Percentiles rank a stretch among this genome's conserved stretches.
These are phyloP conservation scores for Ascochyta pisi DNA, from an alignment of 2,329 filamentous ascomycete genomes.

Conservation along the genomic window DNA sequence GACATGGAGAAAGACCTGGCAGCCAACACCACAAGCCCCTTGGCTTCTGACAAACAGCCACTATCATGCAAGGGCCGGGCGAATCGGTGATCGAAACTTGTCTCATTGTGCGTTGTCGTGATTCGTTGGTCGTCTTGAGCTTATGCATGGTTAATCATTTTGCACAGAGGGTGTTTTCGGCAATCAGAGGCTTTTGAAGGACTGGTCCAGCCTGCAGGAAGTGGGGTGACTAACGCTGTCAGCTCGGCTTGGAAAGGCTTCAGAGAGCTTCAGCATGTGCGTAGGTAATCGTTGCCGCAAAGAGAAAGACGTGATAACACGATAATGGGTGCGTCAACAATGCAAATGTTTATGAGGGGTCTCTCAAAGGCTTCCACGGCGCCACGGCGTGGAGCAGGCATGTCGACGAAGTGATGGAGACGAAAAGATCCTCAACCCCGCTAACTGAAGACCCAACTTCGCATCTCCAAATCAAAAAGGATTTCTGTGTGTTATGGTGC, in stretches of 20 bases:
- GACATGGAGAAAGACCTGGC: constrained; percentile 1
- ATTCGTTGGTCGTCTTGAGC: constrained; percentile 4
- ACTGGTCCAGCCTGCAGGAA: constrained; percentile 7
- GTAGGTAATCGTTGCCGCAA: constrained; percentile 2
- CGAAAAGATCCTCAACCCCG: neutral
- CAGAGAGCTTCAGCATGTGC: constrained; percentile 14
- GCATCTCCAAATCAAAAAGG: neutral
- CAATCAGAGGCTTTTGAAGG: constrained; percentile 1
- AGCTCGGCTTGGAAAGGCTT: constrained; percentile 17
- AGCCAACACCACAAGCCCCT: neutral
- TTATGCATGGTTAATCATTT: constrained; percentile 9
- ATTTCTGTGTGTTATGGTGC: neutral
- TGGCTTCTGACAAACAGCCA: neutral
- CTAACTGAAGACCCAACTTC: neutral
- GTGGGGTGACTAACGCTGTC: constrained; percentile 9
- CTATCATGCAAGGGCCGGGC: constrained; percentile 5
- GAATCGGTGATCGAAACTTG: constrained; percentile 10
- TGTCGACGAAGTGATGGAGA: neutral
- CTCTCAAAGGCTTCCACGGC: neutral
- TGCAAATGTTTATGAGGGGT: neutral
- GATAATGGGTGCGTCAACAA: constrained; percentile 8
- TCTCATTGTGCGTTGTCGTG: constrained; percentile 1
- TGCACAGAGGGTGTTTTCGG: constrained; percentile 5
- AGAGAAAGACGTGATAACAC: neutral
- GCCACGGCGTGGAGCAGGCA: neutral